A percentile compares a stretch with the other conserved stretches of the same genome.
phyloP scores from a whole-genome alignment of 352 stramenopile species.

The Blastocystis sp. region DNA sequence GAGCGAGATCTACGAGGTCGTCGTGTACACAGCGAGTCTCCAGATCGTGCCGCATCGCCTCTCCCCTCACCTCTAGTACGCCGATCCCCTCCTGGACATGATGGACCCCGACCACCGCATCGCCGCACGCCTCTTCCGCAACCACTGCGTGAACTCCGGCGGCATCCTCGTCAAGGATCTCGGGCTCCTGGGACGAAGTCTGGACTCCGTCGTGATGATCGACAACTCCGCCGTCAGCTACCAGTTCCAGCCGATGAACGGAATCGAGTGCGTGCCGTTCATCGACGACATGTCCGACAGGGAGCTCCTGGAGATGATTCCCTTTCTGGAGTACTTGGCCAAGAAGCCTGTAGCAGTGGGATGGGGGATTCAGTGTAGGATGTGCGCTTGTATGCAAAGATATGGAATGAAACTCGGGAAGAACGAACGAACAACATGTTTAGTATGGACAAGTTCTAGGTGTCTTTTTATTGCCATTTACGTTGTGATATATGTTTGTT shows the following conservation, averaged over 20 bases:
- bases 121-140: slow-evolving; percentile 79
- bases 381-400: slow-evolving; percentile 23
- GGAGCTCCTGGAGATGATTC: slow-evolving; percentile 69
- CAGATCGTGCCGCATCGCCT: slow-evolving; percentile 69
- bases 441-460: not conserved
- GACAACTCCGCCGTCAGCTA: slow-evolving; percentile 97
- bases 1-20: slow-evolving; percentile 90
- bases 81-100: slow-evolving; percentile 88
- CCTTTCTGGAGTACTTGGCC: slow-evolving; percentile 63
- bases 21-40: slow-evolving; percentile 93
- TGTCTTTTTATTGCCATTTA: not conserved
- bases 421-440: not conserved
- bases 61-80: slow-evolving; percentile 73
- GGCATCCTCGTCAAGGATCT: slow-evolving; percentile 95
- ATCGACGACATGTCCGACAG: slow-evolving; percentile 79
- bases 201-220: slow-evolving; percentile 90
- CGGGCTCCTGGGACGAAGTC: slow-evolving; percentile 81
- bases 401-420: not conserved
- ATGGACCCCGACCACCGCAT: slow-evolving; percentile 82
- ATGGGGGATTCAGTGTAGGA: not conserved
- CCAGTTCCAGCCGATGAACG: slow-evolving; percentile 90
- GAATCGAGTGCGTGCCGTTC: slow-evolving; percentile 75
- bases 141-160: slow-evolving; percentile 89
- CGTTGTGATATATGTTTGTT: not conserved
- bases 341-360: not conserved